phyloP scores from a whole-genome alignment of 805 yeast species.

The Cyberlindnera sargentensis region DNA sequence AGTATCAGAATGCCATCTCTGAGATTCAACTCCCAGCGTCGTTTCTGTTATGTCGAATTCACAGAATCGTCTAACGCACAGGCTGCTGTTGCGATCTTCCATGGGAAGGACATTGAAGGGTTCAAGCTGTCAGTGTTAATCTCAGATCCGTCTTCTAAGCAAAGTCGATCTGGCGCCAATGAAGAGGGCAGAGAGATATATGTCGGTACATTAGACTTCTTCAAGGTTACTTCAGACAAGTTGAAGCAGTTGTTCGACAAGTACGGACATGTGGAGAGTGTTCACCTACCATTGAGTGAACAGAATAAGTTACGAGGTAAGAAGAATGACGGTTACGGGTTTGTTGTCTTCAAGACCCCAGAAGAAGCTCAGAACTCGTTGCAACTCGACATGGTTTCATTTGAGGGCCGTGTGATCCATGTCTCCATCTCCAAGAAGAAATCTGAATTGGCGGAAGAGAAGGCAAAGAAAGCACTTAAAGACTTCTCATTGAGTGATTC shows the following conservation, averaged over 20 bases:
- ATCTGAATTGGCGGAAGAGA: conserved; percentile 26
- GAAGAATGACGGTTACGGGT: conserved; percentile 58
- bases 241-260: conserved; percentile 36
- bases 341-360: conserved; percentile 40
- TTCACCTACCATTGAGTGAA: conserved; percentile 40
- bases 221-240: conserved; percentile 30
- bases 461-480: conserved; percentile 19
- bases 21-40: conserved; percentile 42
- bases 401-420: conserved; percentile 41
- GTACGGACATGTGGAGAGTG: conserved; percentile 47
- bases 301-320: conserved; percentile 18
- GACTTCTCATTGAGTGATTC: conserved; percentile 17
- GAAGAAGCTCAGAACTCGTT: conserved; percentile 44
- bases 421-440: conserved; percentile 43
- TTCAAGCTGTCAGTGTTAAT: conserved; percentile 47
- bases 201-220: conserved; percentile 45
- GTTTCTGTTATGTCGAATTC: conserved; percentile 72
- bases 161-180: conserved; percentile 36
- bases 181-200: conserved; percentile 52
- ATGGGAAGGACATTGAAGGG: conserved; percentile 33
- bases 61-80: conserved; percentile 35
- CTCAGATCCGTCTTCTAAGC: conserved; percentile 48
- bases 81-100: conserved; percentile 32
- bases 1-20: conserved; percentile 62
- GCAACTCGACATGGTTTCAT: conserved; percentile 30